These are phyloP conservation scores for Tulasnella sp. DNA, from an alignment of 768 basidiomycete species.

Conservation along the genomic window DNA sequence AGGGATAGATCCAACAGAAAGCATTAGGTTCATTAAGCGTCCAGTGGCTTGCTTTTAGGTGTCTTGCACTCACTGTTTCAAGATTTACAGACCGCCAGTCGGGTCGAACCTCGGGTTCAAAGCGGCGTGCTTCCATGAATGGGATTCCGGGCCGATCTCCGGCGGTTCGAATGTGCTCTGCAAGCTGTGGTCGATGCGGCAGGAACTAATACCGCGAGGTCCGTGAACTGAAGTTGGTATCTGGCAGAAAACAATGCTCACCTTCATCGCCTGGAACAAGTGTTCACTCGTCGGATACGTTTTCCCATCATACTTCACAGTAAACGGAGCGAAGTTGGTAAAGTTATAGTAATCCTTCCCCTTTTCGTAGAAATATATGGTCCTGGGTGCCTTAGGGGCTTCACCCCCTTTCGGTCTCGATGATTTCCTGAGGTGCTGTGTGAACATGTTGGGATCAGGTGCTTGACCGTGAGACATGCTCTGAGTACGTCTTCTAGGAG, in stretches of 20 bases:
- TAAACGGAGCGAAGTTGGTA: slow-evolving; percentile 25
- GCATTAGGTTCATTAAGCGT: background rate
- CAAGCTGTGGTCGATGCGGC: slow-evolving; percentile 11
- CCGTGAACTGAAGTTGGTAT: background rate
- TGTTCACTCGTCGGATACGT: slow-evolving; percentile 30
- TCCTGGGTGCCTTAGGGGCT: background rate
- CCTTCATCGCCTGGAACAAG: slow-evolving; percentile 26
- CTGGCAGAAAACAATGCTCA: background rate
- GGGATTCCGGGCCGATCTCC: background rate
- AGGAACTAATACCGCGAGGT: background rate
- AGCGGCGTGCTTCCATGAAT: slow-evolving; percentile 6
- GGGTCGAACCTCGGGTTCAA: slow-evolving; percentile 8
- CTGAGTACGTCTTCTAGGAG: background rate
- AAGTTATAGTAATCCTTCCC: slow-evolving; percentile 8
- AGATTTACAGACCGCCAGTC: slow-evolving; percentile 16
- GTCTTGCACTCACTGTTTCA: background rate
- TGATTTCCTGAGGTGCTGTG: background rate
- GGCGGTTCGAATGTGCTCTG: slow-evolving; percentile 16
- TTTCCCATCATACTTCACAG: slow-evolving; percentile 25
- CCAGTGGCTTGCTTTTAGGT: background rate
- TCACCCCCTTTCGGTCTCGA: background rate
- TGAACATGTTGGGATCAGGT: background rate
- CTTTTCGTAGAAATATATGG: slow-evolving; percentile 22
- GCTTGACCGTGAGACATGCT: background rate
- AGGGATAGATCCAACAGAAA: background rate